Base-by-base conservation (phyloP, 805 yeast species). In the Sungouiella blattae region DNA sequence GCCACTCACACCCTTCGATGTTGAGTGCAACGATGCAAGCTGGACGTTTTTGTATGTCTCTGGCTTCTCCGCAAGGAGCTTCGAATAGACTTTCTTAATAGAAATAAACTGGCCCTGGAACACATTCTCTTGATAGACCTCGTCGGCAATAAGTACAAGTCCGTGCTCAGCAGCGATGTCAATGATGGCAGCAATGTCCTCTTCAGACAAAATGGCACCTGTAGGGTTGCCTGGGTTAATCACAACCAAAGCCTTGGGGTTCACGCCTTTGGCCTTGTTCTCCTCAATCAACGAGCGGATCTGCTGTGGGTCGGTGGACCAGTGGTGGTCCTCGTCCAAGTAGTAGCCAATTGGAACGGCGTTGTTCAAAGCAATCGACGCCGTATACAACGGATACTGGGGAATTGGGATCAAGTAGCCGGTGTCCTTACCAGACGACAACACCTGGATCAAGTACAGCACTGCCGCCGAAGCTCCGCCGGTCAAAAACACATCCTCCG, bases 191-290 rank as follows among this genome's bases (percentile, higher is more conserved):
- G 70, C 77, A 53, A 93, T 87, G 43, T 81, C 79, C 4, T 73
- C 75, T 33, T 68, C 70, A 7, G 75, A 60, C 39, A 93, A 69
- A 36, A 88, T 78, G 1, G 96, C 76, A 28, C 99, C 99, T 0
- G 99, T 93, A 44, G 99, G 99, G 63, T 93, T 93, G 39, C 99
- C 98, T 2, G 99, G 99, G 66, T 93, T 93, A 54, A 93, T 93
- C 11, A 93, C 86, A 3, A 91, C 98, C 36, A 94, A 65, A 40
- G 91, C 81, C 50, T 86, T 78, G 44, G 93, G 82, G 9, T 62
- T 68, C 18, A 85, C 61, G 2, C 83, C 86, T 23, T 75, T 62
- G 2, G 58, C 57, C 12, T 49, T 42, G 14, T 85, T 70, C 15
- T 72, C 67, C 20, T 59, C 49, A 32, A 83, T 75, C 32, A 78